Base-by-base conservation (phyloP, 495 filamentous ascomycete genomes). In the Hyaloscypha bicolor region DNA sequence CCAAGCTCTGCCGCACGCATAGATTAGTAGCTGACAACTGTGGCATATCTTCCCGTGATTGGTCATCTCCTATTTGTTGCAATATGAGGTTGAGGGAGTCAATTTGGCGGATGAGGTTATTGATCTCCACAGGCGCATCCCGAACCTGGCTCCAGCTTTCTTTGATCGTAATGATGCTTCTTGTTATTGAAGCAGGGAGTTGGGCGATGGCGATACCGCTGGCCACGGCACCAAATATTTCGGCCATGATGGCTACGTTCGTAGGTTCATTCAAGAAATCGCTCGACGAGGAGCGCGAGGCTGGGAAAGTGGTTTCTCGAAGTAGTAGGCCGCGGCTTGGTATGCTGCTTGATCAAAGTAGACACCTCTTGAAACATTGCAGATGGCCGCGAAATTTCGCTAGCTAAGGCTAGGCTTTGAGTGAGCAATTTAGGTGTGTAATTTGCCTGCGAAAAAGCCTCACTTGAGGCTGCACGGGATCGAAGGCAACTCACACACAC, bases 201-300 rank as follows among this genome's bases (percentile, higher is more conserved):
- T 76, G 72, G 1, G 62, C 65, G 21, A 81, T 71, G 9, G 73
- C 70, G 48, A 80, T 78, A 9, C 72, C 77, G 59, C 78, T 80
- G n/a, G 78, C 75, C 25, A 75, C 74, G 25, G 72, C 55, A 32
- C 74, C 71, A 14, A 80, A 65, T 0, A 62, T 60, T 64, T 80
- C 79, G 0, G 77, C 76, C 76, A 79, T 79, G 30, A 11, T 57
- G 25, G 35, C 6, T 12, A 63, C 25, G 60, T 37, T 37, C 12
- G 35, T 37, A 12, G 12, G 12, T 37, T 37, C 35, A 3, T 37
- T 37, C 8, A 3, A 37, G 35, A 37, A 37, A 12, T 37, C 12
- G 12, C 12, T 37, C 35, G 35, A 3, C 35, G 35, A 37, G 35
- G 35, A 3, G 35, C 35, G 35, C 35, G 35, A 25, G 35, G 35